These are phyloP conservation scores for Fistulina hepatica DNA, from an alignment of 1,284 basidiomycete species.

Conservation along the genomic window DNA sequence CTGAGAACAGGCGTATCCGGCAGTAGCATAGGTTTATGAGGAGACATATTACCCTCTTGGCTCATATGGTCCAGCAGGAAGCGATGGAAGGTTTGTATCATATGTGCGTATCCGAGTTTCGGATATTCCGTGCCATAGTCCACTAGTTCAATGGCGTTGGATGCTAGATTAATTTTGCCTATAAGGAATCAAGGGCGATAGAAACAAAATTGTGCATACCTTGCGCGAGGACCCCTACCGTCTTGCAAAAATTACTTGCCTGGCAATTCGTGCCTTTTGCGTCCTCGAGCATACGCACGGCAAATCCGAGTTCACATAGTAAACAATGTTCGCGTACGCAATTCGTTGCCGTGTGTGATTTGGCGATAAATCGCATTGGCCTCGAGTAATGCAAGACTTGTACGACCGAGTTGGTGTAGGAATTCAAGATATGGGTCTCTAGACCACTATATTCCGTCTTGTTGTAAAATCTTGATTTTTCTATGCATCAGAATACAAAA, in stretches of 20 bases:
- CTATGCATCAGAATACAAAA: too few relatives aligned
- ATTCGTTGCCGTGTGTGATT: slow-evolving; percentile 82
- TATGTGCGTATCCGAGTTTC: slow-evolving; percentile 70
- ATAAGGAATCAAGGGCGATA: not conserved
- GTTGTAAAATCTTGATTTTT: slow-evolving; percentile 76
- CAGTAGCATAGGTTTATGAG: slow-evolving; percentile 46
- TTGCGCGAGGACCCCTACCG: slow-evolving; percentile 73
- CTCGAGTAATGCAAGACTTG: slow-evolving; percentile 82
- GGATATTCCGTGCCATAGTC: slow-evolving; percentile 74
- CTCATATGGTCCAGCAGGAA: slow-evolving; percentile 81
- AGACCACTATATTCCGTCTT: slow-evolving; percentile 84
- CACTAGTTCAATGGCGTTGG: slow-evolving; percentile 80
- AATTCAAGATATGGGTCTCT: slow-evolving; percentile 95
- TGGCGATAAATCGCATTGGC: slow-evolving; percentile 76
- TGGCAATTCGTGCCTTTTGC: slow-evolving; percentile 93
- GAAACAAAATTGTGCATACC: slow-evolving; percentile 32
- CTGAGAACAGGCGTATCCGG: slow-evolving; percentile 36
- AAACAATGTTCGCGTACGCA: slow-evolving; percentile 88
- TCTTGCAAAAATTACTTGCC: slow-evolving; percentile 92
- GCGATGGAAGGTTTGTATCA: slow-evolving; percentile 92
- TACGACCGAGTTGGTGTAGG: slow-evolving; percentile 90
- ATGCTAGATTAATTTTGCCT: slow-evolving; percentile 36
- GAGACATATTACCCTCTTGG: slow-evolving; percentile 55
- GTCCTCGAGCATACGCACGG: slow-evolving; percentile 92
- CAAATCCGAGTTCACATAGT: slow-evolving; percentile 92